These are phyloP conservation scores for Daldinia sp. DNA, from an alignment of 2,329 filamentous ascomycete species.

Conservation along the genomic window DNA sequence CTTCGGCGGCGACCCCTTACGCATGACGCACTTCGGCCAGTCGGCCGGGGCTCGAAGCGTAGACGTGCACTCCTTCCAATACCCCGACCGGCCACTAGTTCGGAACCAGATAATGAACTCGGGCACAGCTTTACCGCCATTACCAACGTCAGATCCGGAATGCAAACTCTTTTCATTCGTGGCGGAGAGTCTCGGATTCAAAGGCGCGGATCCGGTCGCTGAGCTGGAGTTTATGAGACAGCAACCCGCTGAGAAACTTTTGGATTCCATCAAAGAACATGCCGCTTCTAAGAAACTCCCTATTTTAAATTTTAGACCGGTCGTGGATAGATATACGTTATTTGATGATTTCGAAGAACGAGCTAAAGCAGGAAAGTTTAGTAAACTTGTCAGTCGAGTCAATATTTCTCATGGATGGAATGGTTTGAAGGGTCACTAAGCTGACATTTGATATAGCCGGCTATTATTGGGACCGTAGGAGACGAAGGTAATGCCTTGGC, in stretches of 20 bases:
- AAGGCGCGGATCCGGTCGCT: neutral
- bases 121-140: neutral
- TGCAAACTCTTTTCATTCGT: constrained; percentile 6
- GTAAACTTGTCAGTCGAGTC: constrained; percentile 7
- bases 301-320: constrained; percentile 4
- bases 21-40: constrained; percentile 15
- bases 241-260: constrained; percentile 2
- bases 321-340: constrained; percentile 10
- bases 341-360: constrained; percentile 14
- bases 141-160: constrained; percentile 3
- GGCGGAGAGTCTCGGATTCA: neutral
- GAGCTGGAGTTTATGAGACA: constrained; percentile 12
- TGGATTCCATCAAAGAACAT: constrained; percentile 5
- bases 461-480: constrained; percentile 12
- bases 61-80: constrained; percentile 13
- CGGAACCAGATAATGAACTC: constrained; percentile 19
- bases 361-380: constrained; percentile 11
- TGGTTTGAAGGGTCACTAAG: too few relatives aligned
- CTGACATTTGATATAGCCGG: constrained; percentile 9
- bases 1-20: constrained; percentile 8
- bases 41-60: constrained; percentile 13
- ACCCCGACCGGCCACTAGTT: constrained; percentile 10
- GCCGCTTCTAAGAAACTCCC: neutral
- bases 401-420: neutral
- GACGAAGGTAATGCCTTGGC: constrained; percentile 17